Evolutionary conservation across 257 asterid genomes (phyloP), one percentile per base, ranked within the genome.

Genomic region (Przewalskia tangutica): DNA sequence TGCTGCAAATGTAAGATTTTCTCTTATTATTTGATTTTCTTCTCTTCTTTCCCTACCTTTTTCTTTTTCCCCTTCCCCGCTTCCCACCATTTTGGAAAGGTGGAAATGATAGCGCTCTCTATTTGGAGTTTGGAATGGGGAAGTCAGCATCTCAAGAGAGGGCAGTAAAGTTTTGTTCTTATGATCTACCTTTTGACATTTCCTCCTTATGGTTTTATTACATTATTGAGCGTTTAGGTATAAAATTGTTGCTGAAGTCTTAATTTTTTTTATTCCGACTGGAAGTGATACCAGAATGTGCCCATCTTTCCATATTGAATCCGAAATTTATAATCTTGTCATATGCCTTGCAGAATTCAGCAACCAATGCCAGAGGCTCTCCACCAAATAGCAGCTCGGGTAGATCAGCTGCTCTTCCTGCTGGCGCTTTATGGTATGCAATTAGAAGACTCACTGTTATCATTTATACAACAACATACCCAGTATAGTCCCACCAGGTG

Each of bases 311-410:
- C 16, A 53, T 20, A 65, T 55, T 68, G 36, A 42, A 34, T 20
- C 51, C n/a, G 64, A 80, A 78, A 48, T 5, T 13, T 81, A 23
- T 46, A 77, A 16, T 66, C 64, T 76, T 50, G 80, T 55, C 58
- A 18, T 78, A 62, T 65, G 11, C 65, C 44, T 54, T 59, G 85
- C 97, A 89, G 92, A 86, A 58, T 81, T 56, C 86, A 6, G 81
- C 64, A 60, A 85, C 80, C 87, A 67, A 76, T 76, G 44, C 51
- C 32, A 86, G 81, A 84, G 81, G 80, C 82, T 89, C 92, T 83
- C 92, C 90, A 2, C 98, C 99, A 83, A 90, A 89, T 87, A 93
- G 95, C 90, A 96, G 98, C 89, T 87, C 94, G 70, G 97, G 97
- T n/a, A 91, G 94, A 88, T 94, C 97, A 83, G 89, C 88, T 86